Base-by-base conservation (phyloP, 768 basidiomycete species). In the Rhodotorula paludigena region DNA sequence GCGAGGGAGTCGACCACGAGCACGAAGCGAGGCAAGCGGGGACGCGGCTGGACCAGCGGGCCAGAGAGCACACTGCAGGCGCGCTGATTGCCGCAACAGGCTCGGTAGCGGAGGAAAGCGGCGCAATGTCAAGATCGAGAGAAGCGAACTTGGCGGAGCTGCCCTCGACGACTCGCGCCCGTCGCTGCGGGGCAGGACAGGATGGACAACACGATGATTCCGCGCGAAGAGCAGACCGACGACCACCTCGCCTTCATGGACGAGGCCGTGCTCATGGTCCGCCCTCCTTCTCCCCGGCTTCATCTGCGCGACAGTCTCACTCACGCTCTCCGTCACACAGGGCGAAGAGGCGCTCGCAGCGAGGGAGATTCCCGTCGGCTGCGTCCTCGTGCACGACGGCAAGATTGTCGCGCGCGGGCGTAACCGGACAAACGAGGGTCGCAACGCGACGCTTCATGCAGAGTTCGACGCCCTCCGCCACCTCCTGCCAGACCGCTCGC, bases 381-480 rank as follows among this genome's bases (percentile, higher is more conserved):
- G 96, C 73, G 85, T 99, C 14, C 96, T 98, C 73, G 89, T 98
- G 15, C 84, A 90, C 68, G 83, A 87, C 60, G 84, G 82, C n/a
- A 76, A 74, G 38, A 82, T 89, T 66, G 89, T 99, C 67, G 92
- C 94, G 1, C 82, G 82, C 74, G 94, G 92, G 2, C 81, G 96
- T 55, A 99, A 99, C 76, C 82, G 92, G 63, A 99, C 96, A 5
- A 99, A 97, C 77, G 87, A 97, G 78, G 85, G 94, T 52, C 82
- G 87, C 53, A 97, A 99, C 80, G 93, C 92, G 1, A 98, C 94
- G 16, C 84, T 94, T 57, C 96, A 99, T 75, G 94, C 96, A 44
- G 96, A 99, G 79, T 85, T 99, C 32, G 96, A 96, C 78, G 93
- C 94, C 3, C 92, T 98, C 74, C 92, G 96, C 76, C 82, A 82